A percentile compares a stretch with the other conserved stretches of the same genome.
Conservation (phyloP, 176 grass and related monocot species). For the Olyra latifolia region DNA sequence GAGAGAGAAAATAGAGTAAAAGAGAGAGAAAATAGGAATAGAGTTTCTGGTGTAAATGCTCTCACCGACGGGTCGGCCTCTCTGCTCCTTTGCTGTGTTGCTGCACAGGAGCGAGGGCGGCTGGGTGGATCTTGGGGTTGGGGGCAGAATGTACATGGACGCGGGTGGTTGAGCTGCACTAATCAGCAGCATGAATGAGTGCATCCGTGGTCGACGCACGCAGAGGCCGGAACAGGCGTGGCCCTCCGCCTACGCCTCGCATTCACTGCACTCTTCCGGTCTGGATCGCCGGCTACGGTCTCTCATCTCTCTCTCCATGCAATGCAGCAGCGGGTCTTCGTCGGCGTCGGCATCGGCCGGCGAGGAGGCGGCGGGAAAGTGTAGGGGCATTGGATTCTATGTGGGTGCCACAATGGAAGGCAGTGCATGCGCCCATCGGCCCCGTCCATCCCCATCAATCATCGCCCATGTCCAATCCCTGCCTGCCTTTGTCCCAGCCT, state of each 20-base stretch:
- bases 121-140: not conserved
- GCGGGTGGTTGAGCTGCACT: not conserved
- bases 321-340: not conserved
- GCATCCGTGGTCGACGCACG: not conserved
- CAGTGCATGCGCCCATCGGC: not conserved
- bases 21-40: too few species aligned
- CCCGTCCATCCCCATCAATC: conserved; percentile 1
- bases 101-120: too few species aligned
- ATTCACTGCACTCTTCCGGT: not conserved
- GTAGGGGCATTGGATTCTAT: conserved; percentile 3
- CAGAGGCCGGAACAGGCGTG: not conserved
- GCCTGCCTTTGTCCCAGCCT: not conserved
- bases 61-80: not conserved
- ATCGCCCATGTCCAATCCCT: conserved; percentile 19
- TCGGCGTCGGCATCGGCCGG: too few species aligned
- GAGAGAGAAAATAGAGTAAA: too few species aligned
- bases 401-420: not conserved
- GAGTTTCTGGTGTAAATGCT: too few species aligned
- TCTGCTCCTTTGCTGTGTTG: not conserved
- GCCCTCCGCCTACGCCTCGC: not conserved
- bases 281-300: not conserved
- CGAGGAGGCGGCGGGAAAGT: too few species aligned
- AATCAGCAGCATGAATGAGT: not conserved
- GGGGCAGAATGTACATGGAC: not conserved
- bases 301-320: not conserved